phyloP scores from a whole-genome alignment of 2,329 filamentous ascomycete genomes.

The Ophioceras dolichostomum region DNA sequence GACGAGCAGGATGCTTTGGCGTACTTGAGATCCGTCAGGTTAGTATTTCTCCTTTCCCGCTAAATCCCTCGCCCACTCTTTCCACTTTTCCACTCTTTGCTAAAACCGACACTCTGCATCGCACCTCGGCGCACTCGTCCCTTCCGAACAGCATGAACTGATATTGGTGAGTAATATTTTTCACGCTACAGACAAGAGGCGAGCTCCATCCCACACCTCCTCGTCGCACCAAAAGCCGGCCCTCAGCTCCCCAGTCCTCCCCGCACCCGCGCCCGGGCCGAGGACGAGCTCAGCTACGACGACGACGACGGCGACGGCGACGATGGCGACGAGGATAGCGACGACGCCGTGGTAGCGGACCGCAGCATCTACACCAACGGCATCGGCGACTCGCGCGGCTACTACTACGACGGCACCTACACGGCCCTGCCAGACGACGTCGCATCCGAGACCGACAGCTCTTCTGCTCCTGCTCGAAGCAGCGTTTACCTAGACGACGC shows the following conservation, averaged over 20 bases:
- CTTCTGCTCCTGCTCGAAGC: too few relatives aligned
- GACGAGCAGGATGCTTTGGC: conserved; percentile 55
- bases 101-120: conserved; percentile 3
- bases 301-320: conserved; percentile 14
- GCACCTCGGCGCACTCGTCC: too few relatives aligned
- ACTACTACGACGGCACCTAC: conserved; percentile 71
- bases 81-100: conserved; percentile 1
- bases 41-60: conserved; percentile 17
- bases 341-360: conserved; percentile 21
- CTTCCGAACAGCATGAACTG: too few relatives aligned
- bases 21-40: conserved; percentile 63
- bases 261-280: conserved; percentile 21
- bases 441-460: conserved; percentile 13
- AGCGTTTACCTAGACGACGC: too few relatives aligned
- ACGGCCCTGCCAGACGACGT: conserved; percentile 42
- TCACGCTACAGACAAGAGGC: conserved; percentile 53
- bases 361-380: conserved; percentile 34
- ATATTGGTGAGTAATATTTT: conserved; percentile 31
- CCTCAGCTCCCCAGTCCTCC: conserved; percentile 40
- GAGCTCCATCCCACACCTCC: conserved; percentile 56
- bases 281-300: conserved; percentile 16
- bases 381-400: conserved; percentile 44
- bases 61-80: too few relatives aligned
- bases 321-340: conserved; percentile 19
- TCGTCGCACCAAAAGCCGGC: conserved; percentile 48